Percentiles rank a stretch among this genome's conserved stretches.
Evolutionary conservation across 164 flowering plant genomes (phyloP).

Genomic region (Houttuynia cordata): DNA sequence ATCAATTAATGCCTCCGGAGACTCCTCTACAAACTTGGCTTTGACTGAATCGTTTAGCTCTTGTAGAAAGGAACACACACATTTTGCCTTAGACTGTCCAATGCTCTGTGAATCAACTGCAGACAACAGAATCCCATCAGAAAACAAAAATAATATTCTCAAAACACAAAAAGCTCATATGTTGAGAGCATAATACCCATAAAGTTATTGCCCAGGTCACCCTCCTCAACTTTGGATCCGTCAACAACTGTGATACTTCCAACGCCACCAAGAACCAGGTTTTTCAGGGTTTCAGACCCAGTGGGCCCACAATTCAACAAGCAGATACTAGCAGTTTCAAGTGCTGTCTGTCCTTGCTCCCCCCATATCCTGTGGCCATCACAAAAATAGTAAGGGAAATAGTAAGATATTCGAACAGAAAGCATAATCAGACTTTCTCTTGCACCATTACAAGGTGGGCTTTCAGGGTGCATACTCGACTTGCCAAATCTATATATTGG

Average conservation of each 20-base stretch:
- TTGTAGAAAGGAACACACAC: conserved; percentile 84
- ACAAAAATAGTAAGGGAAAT: neutral
- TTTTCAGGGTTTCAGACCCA: conserved; percentile 91
- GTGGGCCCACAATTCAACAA: conserved; percentile 96
- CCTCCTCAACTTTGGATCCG: conserved; percentile 73
- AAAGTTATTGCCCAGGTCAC: conserved; percentile 93
- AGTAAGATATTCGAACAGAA: neutral
- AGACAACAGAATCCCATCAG: conserved; percentile 4
- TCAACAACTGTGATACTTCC: conserved; percentile 90
- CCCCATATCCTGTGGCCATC: conserved; percentile 80
- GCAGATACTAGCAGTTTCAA: conserved; percentile 86
- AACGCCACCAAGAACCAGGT: conserved; percentile 95
- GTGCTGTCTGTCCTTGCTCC: conserved; percentile 89
- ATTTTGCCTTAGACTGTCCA: conserved; percentile 90
- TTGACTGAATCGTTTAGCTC: conserved; percentile 95
- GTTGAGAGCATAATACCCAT: conserved; percentile 35
- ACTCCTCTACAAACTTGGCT: conserved; percentile 87
- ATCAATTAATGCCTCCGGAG: conserved; percentile 66
- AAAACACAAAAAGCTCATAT: no score
- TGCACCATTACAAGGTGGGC: no score
- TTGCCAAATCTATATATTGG: no score
- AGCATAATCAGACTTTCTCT: no score
- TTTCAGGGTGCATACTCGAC: no score
- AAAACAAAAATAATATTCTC: conserved; percentile 3
- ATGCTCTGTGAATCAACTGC: conserved; percentile 76